A percentile compares a stretch with the other conserved stretches of the same genome.
Evolutionary conservation across 305 asterid species (phyloP).

Genomic region (Fraxinus ornus): DNA sequence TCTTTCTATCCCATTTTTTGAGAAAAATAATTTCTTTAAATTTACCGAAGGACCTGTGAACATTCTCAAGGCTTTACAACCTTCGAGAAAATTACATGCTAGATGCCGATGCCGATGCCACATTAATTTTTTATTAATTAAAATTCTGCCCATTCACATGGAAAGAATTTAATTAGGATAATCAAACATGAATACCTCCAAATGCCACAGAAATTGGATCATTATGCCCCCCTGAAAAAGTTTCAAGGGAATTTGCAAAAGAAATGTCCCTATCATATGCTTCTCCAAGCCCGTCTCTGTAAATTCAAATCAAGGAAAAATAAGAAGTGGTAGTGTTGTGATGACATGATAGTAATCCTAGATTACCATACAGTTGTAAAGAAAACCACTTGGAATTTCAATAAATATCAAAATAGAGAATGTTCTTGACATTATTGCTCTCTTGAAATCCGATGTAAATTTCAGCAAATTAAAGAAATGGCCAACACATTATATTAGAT

Average conservation of each 20-base stretch:
- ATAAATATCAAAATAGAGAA: not conserved
- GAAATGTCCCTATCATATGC: constrained; percentile 85
- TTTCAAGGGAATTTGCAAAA: constrained; percentile 86
- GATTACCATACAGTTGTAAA: not conserved
- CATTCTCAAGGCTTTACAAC: constrained; percentile 5
- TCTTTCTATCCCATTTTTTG: not conserved
- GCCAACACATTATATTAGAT: not conserved
- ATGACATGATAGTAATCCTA: not conserved
- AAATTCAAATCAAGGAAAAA: constrained; percentile 32
- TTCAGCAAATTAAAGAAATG: not conserved
- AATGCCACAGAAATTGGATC: constrained; percentile 79
- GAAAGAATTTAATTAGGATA: constrained; percentile 11
- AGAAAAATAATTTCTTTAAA: not conserved
- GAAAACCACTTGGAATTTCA: constrained; percentile 7
- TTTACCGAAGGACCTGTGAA: not conserved
- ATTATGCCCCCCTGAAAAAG: constrained; percentile 77
- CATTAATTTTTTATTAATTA: not conserved
- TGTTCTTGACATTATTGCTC: not conserved
- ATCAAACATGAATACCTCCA: constrained; percentile 62
- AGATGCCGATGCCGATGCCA: not conserved
- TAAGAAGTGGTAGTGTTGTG: not conserved
- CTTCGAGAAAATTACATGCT: not conserved
- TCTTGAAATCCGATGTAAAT: not conserved
- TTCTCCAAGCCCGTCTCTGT: constrained; percentile 97
- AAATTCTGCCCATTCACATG: not conserved